Percentiles rank a stretch among this genome's conserved stretches.
These are phyloP conservation scores for Albatrellus ellisii DNA, from an alignment of 768 basidiomycete species.

Conservation along the genomic window DNA sequence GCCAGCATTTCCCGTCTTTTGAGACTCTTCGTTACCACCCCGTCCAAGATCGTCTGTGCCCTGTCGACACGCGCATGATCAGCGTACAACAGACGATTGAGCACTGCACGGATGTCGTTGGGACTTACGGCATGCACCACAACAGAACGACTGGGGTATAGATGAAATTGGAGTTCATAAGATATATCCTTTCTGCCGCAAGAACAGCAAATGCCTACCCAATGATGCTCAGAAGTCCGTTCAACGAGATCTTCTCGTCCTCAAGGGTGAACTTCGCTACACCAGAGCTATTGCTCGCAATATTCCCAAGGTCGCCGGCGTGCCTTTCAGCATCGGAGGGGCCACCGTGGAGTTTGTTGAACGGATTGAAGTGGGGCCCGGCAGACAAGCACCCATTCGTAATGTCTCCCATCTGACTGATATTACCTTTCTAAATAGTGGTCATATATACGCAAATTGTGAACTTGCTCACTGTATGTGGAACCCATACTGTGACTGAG, in stretches of 20 bases:
- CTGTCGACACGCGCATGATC: constrained; percentile 19
- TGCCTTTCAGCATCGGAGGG: constrained; percentile 44
- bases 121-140: constrained; percentile 55
- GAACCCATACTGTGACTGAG: constrained; percentile 52
- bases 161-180: background rate
- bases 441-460: background rate
- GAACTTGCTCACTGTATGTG: constrained; percentile 56
- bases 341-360: constrained; percentile 50
- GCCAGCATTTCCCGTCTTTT: constrained; percentile 72
- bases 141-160: constrained; percentile 40
- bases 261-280: constrained; percentile 42
- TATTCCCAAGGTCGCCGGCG: constrained; percentile 69
- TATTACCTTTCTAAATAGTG: background rate
- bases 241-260: constrained; percentile 51
- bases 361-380: constrained; percentile 71
- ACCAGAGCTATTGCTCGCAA: constrained; percentile 46
- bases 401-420: constrained; percentile 45
- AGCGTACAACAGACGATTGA: background rate
- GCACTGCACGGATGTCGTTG: constrained; percentile 2
- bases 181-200: background rate
- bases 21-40: constrained; percentile 52
- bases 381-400: constrained; percentile 53
- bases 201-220: constrained; percentile 32
- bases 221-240: constrained; percentile 52
- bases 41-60: constrained; percentile 73